Percentiles rank a stretch among this genome's conserved stretches.
Conservation (phyloP, 2,329 filamentous ascomycete species). For the Monosporascus sp. region DNA sequence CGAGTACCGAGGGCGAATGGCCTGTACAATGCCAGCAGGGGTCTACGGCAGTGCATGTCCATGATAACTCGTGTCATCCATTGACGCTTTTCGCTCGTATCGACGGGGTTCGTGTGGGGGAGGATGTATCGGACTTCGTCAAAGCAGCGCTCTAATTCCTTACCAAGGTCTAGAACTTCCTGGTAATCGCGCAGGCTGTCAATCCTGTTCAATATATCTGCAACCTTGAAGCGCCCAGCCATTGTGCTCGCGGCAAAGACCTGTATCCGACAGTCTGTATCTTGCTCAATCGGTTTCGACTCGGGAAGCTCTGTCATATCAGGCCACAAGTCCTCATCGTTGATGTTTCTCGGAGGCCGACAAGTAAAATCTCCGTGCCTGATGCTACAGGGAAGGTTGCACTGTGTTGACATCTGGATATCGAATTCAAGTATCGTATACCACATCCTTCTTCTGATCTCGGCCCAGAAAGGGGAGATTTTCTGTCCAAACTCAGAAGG, state of each 20-base stretch:
- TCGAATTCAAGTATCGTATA: constrained; percentile 54
- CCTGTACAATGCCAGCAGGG: constrained; percentile 48
- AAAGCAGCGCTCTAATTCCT: constrained; percentile 47
- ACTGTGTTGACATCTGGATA: constrained; percentile 47
- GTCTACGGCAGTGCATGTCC: constrained; percentile 50
- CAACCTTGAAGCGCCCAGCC: constrained; percentile 43
- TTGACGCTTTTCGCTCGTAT: constrained; percentile 40
- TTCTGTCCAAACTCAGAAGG: constrained; percentile 47
- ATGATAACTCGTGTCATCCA: constrained; percentile 47
- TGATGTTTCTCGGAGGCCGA: constrained; percentile 46
- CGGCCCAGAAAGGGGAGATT: constrained; percentile 46
- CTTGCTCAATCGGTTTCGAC: constrained; percentile 44
- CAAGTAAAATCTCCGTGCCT: constrained; percentile 51
- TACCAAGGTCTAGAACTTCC: constrained; percentile 48
- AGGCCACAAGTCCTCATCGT: constrained; percentile 44
- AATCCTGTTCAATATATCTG: constrained; percentile 45
- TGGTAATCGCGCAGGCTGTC: constrained; percentile 48
- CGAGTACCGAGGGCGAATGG: constrained; percentile 48
- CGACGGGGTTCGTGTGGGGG: constrained; percentile 38
- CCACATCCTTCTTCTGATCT: constrained; percentile 51
- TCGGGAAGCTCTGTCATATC: constrained; percentile 45
- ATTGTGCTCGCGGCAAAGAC: constrained; percentile 49
- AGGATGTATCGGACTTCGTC: constrained; percentile 51
- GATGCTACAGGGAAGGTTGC: constrained; percentile 46
- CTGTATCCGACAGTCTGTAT: constrained; percentile 49